These are phyloP conservation scores for Aspergillus bridgeri DNA, from an alignment of 495 filamentous ascomycete species.

Conservation along the genomic window DNA sequence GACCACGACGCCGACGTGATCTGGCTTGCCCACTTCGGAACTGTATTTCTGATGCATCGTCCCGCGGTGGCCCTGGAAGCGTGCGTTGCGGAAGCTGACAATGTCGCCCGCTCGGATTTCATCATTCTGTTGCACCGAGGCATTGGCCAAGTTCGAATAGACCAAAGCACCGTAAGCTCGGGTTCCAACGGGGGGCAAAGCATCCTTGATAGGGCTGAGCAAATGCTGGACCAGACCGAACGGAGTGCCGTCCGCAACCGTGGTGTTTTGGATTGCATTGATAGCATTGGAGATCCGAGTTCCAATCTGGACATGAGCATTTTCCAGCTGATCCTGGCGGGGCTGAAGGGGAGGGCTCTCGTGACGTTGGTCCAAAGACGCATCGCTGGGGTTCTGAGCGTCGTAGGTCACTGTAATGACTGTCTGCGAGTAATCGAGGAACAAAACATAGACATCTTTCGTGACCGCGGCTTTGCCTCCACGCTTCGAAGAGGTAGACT, in stretches of 20 bases:
- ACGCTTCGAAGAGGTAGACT: constrained; percentile 63
- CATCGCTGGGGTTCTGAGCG: constrained; percentile 65
- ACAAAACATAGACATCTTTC: constrained; percentile 81
- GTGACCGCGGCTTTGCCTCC: constrained; percentile 66
- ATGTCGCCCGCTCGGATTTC: constrained; percentile 95
- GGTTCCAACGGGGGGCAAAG: constrained; percentile 75
- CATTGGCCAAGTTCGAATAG: constrained; percentile 92
- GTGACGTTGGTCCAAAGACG: constrained; percentile 78
- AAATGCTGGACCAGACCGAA: constrained; percentile 74
- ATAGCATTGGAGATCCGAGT: constrained; percentile 67
- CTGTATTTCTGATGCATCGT: constrained; percentile 93
- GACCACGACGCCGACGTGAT: constrained; percentile 93
- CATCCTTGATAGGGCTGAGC: constrained; percentile 66
- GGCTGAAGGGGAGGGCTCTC: constrained; percentile 75
- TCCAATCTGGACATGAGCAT: constrained; percentile 74
- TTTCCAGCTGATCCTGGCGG: constrained; percentile 92
- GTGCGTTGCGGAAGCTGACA: constrained; percentile 87
- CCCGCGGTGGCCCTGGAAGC: constrained; percentile 93
- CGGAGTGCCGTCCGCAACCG: constrained; percentile 81
- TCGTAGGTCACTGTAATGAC: constrained; percentile 80
- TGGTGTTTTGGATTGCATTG: constrained; percentile 65
- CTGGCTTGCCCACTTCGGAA: constrained; percentile 82
- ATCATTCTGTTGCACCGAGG: constrained; percentile 81
- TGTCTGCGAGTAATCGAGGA: constrained; percentile 94
- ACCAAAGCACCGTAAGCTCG: constrained; percentile 89